Evolutionary conservation across 192 early-diverging fungal genomes (phyloP).

Genomic region (Bifiguratus adelaidae): DNA sequence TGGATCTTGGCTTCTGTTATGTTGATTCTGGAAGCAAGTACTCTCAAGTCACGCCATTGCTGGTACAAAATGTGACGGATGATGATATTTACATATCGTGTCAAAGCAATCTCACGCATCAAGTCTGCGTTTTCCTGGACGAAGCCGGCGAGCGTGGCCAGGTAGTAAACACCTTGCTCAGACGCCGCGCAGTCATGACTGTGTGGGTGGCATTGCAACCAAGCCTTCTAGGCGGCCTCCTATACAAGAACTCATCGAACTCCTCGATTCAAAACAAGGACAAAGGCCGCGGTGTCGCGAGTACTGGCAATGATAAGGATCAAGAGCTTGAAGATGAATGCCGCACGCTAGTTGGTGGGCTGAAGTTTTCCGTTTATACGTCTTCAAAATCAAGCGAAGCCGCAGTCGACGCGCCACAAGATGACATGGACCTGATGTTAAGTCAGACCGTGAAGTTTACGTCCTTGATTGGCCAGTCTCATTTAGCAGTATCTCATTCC

Average conservation of each 20-base stretch:
- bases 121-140: slow-evolving; percentile 66
- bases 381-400: neutral
- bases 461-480: slow-evolving; percentile 71
- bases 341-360: slow-evolving; percentile 69
- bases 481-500: slow-evolving; percentile 50
- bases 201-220: slow-evolving; percentile 79
- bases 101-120: slow-evolving; percentile 69
- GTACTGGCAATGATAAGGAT: slow-evolving; percentile 14
- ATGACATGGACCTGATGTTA: slow-evolving; percentile 28
- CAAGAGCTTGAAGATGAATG: slow-evolving; percentile 27
- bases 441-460: slow-evolving; percentile 73
- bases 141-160: slow-evolving; percentile 38
- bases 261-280: no score
- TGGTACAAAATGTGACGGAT: slow-evolving; percentile 59
- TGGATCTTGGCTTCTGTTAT: slow-evolving; percentile 79
- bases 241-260: no score
- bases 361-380: slow-evolving; percentile 56
- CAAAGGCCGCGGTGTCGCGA: neutral
- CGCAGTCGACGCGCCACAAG: no score
- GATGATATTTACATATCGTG: slow-evolving; percentile 60
- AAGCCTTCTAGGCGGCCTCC: slow-evolving; percentile 32
- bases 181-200: slow-evolving; percentile 29
- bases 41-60: slow-evolving; percentile 57
- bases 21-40: slow-evolving; percentile 63
- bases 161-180: slow-evolving; percentile 38